Evolutionary conservation across 441 rosid genomes (phyloP), one percentile per base, ranked within the genome.

Genomic region (Hura crepitans): DNA sequence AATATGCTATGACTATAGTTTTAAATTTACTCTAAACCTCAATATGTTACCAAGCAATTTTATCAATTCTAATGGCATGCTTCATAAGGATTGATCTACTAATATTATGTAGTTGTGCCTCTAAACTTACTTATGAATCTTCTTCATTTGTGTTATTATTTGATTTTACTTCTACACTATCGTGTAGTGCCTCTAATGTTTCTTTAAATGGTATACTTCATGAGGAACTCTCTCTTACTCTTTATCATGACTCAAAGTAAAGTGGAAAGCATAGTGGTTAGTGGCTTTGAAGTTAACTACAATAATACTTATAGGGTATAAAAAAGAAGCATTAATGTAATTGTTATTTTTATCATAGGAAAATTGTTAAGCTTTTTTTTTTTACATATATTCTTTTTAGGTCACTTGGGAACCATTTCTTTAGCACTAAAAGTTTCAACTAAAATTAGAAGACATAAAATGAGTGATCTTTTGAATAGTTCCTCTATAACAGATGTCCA

Each of bases 391-490:
- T 45, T 68, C 59, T 56, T 68, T 75, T 60, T 77, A 95, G 99
- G 99, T 92, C 65, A 78, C 83, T 68, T 90, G 96, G 97, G 97
- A 95, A 85, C 96, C 97, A 72, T 90, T 92, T 81, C 72, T 92
- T 17, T 97, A 95, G 85, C 97, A 90, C 42, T 95, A 97, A 97
- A 86, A 79, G 63, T 87, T 95, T 82, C 84, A 87, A 73, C 70
- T 89, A 35, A 75, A 70, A 79, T 75, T 47, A 77, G 85, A 78
- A 87, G 81, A 76, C 76, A 78, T 39, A 90, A 85, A 79, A 74
- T 69, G 53, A 89, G 80, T 74, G 71, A 87, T 74, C 83, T 92
- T 70, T 69, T 87, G 60, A 84, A 79, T 79, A 77, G 78, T 73
- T 81, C 89, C 69, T 61, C 83, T 37, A 64, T 81, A 58, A 90